These are phyloP conservation scores for Rehmannia glutinosa DNA, from an alignment of 257 asterid species.

Conservation along the genomic window DNA sequence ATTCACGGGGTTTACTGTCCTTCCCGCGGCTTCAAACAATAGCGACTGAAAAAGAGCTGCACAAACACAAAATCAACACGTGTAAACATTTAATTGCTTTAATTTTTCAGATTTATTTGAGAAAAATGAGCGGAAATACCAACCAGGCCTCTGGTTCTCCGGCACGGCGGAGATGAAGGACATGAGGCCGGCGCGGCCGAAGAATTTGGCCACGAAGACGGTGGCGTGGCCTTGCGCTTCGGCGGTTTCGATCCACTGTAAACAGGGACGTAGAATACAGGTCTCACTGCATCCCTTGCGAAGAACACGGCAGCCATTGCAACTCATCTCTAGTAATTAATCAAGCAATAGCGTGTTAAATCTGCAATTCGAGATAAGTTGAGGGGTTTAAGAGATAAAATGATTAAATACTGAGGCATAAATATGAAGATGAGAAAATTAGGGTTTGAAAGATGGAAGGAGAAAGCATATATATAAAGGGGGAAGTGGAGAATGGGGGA, in stretches of 20 bases:
- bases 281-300: conserved; percentile 61
- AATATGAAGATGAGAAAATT: conserved; percentile 6
- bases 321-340: conserved; percentile 37
- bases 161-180: conserved; percentile 63
- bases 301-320: conserved; percentile 75
- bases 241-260: conserved; percentile 50
- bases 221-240: conserved; percentile 65
- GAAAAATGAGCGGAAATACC: neutral
- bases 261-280: conserved; percentile 43
- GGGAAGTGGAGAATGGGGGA: conserved; percentile 22
- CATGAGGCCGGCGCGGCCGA: conserved; percentile 71
- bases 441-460: neutral
- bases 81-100: no score
- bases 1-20: conserved; percentile 55
- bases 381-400: neutral
- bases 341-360: neutral
- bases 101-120: no score
- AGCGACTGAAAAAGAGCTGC: conserved; percentile 53
- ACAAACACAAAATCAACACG: neutral
- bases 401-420: neutral
- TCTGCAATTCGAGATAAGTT: neutral
- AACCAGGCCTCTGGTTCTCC: conserved; percentile 44
- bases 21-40: conserved; percentile 56
- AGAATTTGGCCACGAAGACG: conserved; percentile 60
- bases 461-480: conserved; percentile 25